Conservation (phyloP, 2,329 filamentous ascomycete species). For the Tolypocladium pustulatum region DNA sequence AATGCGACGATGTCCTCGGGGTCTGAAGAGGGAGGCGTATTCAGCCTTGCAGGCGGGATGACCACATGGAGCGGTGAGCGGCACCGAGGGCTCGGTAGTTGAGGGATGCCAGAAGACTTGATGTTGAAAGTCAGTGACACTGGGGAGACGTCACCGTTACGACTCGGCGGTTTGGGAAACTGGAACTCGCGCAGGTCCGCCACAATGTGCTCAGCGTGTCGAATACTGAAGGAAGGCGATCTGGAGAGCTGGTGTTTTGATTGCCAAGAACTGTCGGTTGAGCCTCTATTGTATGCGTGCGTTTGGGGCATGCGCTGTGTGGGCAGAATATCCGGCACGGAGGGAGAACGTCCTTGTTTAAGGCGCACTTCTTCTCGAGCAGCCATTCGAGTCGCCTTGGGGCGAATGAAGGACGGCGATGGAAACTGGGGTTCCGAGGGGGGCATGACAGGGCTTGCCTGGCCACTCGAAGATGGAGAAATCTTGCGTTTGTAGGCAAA, state of each 20-base stretch:
- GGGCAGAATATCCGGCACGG: slow-evolving; percentile 10
- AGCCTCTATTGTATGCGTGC: slow-evolving; percentile 5
- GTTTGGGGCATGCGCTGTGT: slow-evolving; percentile 2
- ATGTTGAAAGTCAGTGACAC: slow-evolving; percentile 10
- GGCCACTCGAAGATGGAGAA: slow-evolving; percentile 14
- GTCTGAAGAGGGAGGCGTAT: slow-evolving; percentile 22
- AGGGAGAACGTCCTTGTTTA: slow-evolving; percentile 19
- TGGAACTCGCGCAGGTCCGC: slow-evolving; percentile 24
- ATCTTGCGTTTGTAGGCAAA: slow-evolving; percentile 34
- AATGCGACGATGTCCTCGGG: slow-evolving; percentile 11
- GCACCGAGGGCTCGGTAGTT: slow-evolving; percentile 14
- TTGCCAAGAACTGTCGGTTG: slow-evolving; percentile 4
- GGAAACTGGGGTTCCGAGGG: slow-evolving; percentile 31
- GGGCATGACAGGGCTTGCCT: slow-evolving; percentile 10
- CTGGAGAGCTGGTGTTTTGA: slow-evolving; percentile 4
- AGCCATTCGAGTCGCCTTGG: slow-evolving; percentile 42
- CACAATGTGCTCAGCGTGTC: slow-evolving; percentile 11
- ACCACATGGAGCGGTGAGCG: slow-evolving; percentile 12
- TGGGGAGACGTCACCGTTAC: slow-evolving; percentile 14
- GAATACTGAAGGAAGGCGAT: slow-evolving; percentile 14
- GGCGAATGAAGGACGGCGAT: slow-evolving; percentile 44
- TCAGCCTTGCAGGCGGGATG: slow-evolving; percentile 11
- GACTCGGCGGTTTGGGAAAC: slow-evolving; percentile 24
- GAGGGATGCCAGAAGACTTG: slow-evolving; percentile 11
- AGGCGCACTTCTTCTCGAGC: slow-evolving; percentile 38